Base-by-base conservation (phyloP, 1,284 basidiomycete genomes). In the Puccinia polysora region DNA sequence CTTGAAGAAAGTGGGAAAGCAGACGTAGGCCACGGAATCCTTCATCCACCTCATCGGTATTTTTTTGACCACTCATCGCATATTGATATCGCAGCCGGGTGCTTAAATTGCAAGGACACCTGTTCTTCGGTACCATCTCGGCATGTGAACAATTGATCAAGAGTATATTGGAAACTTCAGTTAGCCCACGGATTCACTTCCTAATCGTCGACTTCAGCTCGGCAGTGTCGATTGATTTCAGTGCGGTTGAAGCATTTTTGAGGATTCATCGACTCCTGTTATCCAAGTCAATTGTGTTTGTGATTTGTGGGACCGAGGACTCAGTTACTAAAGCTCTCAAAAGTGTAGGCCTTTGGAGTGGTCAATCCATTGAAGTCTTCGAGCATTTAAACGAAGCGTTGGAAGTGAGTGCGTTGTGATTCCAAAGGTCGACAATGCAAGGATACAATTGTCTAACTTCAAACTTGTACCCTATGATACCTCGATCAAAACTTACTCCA, bases 201-300 rank as follows among this genome's bases (percentile, higher is more conserved):
- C 84, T 96, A 49, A 83, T 94, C 12, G 83, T 95, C 67, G 92
- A 97, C 77, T 85, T 97, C 45, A 83, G 88, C 84, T 92, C 40
- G 92, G 95, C 0, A 87, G 85, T 30, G 3, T 55, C 93, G 0
- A 87, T 97, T 32, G 95, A 98, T 80, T 89, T 97, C 84, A 94
- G 90, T 0, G 87, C 93, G 0, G 91, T 94, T 1, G 95, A 98
- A 78, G 93, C 94, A 0, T 93, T 97, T 76, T 89, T 97, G 59
- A 86, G 95, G 25, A 85, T 97, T 28, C 92, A 96, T 77, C 84
- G 94, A 12, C 79, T 97, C 18, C 83, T 97, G 25, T 83, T 85
- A 12, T 85, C 86, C 12, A 90, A 89, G 77, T 84, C 84, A 14
- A 88, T 97, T 50, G 84, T 88, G 0, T 83, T 98, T 28, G 91